phyloP scores from a whole-genome alignment of 2,329 filamentous ascomycete species.

The Trichoderma afroharzianum region DNA sequence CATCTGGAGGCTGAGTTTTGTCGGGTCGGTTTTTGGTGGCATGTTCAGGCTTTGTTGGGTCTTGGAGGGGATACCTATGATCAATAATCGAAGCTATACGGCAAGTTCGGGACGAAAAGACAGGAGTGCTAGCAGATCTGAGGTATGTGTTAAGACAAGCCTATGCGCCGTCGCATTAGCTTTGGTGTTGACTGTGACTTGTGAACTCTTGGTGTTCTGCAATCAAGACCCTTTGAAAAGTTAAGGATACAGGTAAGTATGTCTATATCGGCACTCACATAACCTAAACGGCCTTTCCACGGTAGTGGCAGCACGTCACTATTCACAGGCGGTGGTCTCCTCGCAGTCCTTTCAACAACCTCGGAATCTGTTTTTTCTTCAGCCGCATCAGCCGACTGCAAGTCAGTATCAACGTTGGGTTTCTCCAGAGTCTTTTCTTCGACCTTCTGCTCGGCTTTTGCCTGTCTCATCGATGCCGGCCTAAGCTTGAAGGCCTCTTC shows the following conservation, averaged over 20 bases:
- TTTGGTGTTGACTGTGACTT: background rate
- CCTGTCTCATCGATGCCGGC: background rate
- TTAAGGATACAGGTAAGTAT: background rate
- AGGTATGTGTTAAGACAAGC: constrained; percentile 93
- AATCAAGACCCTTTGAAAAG: background rate
- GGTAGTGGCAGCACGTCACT: constrained; percentile 80
- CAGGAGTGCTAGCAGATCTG: constrained; percentile 71
- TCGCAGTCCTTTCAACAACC: constrained; percentile 35
- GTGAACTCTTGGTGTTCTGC: background rate
- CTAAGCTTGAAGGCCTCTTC: background rate
- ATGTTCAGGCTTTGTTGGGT: constrained; percentile 74
- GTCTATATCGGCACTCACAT: constrained; percentile 49
- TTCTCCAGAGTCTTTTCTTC: background rate
- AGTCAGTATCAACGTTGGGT: constrained; percentile 20
- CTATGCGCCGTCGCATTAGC: constrained; percentile 35
- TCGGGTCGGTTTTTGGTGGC: constrained; percentile 83
- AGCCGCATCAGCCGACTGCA: constrained; percentile 22
- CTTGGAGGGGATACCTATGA: constrained; percentile 74
- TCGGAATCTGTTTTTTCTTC: constrained; percentile 23
- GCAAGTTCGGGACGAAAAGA: constrained; percentile 89
- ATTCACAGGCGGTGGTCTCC: constrained; percentile 71
- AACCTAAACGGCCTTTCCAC: constrained; percentile 86
- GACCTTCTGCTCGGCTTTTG: background rate
- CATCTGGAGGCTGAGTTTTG: constrained; percentile 62
- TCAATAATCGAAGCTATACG: constrained; percentile 88